phyloP scores from a whole-genome alignment of 1,284 basidiomycete genomes.

The Ceratobasidium sp. region DNA sequence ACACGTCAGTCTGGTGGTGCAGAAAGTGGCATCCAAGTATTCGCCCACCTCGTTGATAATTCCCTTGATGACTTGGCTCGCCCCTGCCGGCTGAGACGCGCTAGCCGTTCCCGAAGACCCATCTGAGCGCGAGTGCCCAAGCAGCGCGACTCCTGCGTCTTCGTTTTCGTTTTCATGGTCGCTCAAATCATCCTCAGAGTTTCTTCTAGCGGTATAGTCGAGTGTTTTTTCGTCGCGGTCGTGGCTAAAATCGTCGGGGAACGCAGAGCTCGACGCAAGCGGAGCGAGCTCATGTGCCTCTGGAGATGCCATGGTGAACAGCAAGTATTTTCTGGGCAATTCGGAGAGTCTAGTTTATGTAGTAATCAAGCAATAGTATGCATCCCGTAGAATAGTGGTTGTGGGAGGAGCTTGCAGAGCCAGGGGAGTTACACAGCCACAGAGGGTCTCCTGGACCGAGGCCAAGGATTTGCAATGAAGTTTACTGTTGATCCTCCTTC shows the following conservation, averaged over 20 bases:
- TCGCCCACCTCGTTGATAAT: slow-evolving; percentile 34
- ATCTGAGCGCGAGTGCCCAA: slow-evolving; percentile 22
- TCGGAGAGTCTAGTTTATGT: neutral
- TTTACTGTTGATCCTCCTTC: slow-evolving; percentile 36
- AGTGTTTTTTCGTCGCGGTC: neutral
- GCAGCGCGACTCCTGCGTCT: slow-evolving; percentile 24
- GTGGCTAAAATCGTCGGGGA: slow-evolving; percentile 12
- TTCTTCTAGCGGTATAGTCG: neutral
- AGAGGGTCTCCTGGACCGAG: neutral
- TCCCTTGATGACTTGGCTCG: slow-evolving; percentile 32
- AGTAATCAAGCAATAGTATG: slow-evolving; percentile 14
- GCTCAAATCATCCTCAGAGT: slow-evolving; percentile 30
- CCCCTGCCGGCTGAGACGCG: neutral
- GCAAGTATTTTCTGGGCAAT: neutral
- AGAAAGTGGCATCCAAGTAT: neutral
- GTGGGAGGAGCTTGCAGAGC: neutral
- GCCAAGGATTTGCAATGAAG: slow-evolving; percentile 23
- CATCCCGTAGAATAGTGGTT: slow-evolving; percentile 5
- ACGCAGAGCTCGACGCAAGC: slow-evolving; percentile 1
- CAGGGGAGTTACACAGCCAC: slow-evolving; percentile 30
- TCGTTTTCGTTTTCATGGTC: slow-evolving; percentile 24
- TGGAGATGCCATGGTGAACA: slow-evolving; percentile 13
- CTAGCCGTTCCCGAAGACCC: neutral
- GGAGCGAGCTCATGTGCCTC: slow-evolving; percentile 33
- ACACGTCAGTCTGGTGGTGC: neutral